Conservation (phyloP, 768 basidiomycete species). For the Dentipellis fragilis region DNA sequence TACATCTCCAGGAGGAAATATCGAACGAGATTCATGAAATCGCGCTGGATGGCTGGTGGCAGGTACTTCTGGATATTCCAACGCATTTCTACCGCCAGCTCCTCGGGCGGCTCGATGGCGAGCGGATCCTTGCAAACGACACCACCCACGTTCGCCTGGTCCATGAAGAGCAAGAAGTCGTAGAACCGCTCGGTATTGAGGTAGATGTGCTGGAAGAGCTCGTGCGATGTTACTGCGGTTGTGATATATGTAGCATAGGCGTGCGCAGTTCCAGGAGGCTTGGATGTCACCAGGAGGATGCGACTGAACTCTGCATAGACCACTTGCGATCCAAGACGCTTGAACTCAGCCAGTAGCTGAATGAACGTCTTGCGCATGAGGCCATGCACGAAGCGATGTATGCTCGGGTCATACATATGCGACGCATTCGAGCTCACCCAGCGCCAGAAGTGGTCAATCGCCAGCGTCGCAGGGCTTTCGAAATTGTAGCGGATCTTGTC, state of each 20-base stretch:
- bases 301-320: conserved; percentile 90
- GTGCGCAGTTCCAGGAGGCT: conserved; percentile 89
- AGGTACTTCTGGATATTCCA: conserved; percentile 94
- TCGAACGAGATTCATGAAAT: conserved; percentile 65
- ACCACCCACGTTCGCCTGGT: conserved; percentile 84
- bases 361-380: conserved; percentile 98
- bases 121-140: conserved; percentile 77
- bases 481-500: conserved; percentile 70
- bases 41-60: conserved; percentile 67
- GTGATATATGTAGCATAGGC: conserved; percentile 95
- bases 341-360: conserved; percentile 93
- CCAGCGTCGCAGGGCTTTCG: conserved; percentile 54
- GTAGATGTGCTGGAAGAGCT: conserved; percentile 89
- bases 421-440: conserved; percentile 87
- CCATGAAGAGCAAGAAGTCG: conserved; percentile 94
- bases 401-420: conserved; percentile 82
- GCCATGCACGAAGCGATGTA: conserved; percentile 89
- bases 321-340: conserved; percentile 85
- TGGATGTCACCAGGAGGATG: conserved; percentile 86
- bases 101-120: conserved; percentile 56
- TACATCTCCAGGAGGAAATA: conserved; percentile 83
- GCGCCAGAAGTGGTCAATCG: conserved; percentile 93
- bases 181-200: conserved; percentile 83
- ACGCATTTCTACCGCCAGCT: conserved; percentile 67
- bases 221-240: conserved; percentile 87